Percentiles rank a stretch among this genome's conserved stretches.
These are phyloP conservation scores for Paramecium primaurelia DNA, from an alignment of 73 alveolate species.

Conservation along the genomic window DNA sequence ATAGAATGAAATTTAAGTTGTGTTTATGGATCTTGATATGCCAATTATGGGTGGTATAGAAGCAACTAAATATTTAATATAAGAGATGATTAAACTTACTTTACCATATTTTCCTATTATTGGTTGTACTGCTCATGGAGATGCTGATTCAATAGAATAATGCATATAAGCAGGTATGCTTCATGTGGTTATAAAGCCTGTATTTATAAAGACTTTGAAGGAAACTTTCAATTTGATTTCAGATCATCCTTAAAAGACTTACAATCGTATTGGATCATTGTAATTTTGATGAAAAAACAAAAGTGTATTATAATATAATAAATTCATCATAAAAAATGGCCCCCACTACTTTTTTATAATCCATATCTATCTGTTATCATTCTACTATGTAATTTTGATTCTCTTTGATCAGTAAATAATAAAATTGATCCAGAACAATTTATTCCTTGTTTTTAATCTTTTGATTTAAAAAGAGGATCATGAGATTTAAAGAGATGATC, in stretches of 20 bases:
- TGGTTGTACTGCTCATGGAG: constrained; percentile 45
- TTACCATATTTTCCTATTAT: not conserved
- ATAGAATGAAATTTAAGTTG: not conserved
- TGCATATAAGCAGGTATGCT: constrained; percentile 23
- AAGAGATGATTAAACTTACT: not conserved
- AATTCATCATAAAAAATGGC: not conserved
- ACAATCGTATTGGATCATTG: not conserved
- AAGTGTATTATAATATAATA: not conserved
- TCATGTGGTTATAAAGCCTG: constrained; percentile 23
- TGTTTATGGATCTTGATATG: constrained; percentile 41
- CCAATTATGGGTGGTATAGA: constrained; percentile 36
- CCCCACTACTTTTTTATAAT: not conserved
- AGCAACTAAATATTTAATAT: not conserved
- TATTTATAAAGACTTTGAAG: not conserved
- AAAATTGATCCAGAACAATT: not conserved
- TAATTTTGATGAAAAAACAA: not conserved
- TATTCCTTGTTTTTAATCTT: not conserved
- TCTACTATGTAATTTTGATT: not conserved
- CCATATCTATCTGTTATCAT: not conserved
- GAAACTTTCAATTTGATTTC: not conserved
- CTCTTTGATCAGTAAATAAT: not conserved
- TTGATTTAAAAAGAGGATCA: not conserved
- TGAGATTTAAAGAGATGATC: not conserved
- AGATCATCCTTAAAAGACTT: not conserved
- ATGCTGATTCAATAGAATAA: not conserved